A percentile compares a stretch with the other conserved stretches of the same genome.
Evolutionary conservation across 2,329 filamentous ascomycete genomes (phyloP).

Genomic region (Aspergillus ochraceus): DNA sequence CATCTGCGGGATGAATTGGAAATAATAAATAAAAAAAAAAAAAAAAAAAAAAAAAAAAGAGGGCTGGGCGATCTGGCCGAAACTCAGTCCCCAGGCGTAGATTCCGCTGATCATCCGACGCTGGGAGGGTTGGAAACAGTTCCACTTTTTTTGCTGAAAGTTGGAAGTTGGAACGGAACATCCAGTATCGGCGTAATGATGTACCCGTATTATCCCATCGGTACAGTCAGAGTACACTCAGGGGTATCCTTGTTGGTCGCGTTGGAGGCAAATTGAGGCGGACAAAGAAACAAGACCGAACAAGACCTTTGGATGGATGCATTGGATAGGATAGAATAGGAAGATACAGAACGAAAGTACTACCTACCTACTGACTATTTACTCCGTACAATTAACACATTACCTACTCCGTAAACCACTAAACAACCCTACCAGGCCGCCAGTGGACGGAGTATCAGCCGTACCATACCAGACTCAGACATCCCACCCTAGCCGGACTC

Average conservation of each 20-base stretch:
- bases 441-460: no score
- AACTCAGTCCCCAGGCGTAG: conserved; percentile 15
- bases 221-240: not conserved
- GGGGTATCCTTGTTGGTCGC: not conserved
- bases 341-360: no score
- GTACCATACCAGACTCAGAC: not conserved
- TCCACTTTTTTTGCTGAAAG: conserved; percentile 11
- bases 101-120: conserved; percentile 27
- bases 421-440: no score
- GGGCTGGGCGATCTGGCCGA: conserved; percentile 13
- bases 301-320: not conserved
- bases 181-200: not conserved
- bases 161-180: not conserved
- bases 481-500: conserved; percentile 14
- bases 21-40: not conserved
- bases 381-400: no score
- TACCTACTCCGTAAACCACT: no score
- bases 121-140: conserved; percentile 16
- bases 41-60: not conserved
- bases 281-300: not conserved
- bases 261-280: not conserved
- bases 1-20: not conserved
- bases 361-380: no score
- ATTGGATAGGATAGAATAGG: not conserved
- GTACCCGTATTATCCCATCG: not conserved